phyloP scores from a whole-genome alignment of 2,329 filamentous ascomycete species.

The Beauveria medogensis region DNA sequence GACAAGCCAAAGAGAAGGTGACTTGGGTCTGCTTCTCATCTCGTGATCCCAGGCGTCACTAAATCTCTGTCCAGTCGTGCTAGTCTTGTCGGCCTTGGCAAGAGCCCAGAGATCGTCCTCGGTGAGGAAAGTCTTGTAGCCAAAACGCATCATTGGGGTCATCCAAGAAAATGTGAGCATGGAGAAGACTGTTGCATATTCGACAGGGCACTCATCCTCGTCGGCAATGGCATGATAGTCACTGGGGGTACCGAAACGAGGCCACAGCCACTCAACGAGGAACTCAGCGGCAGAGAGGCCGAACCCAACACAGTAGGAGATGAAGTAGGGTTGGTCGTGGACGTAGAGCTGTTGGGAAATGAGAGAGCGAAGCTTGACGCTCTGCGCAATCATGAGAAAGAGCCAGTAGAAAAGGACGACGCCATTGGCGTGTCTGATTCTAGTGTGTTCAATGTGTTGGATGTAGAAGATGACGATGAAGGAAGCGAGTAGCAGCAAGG shows the following conservation, averaged over 20 bases:
- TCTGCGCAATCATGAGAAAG: conserved; percentile 68
- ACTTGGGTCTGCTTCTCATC: conserved; percentile 54
- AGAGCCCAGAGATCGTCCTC: conserved; percentile 96
- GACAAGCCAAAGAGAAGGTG: conserved; percentile 70
- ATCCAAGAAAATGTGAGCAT: conserved; percentile 95
- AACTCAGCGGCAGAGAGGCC: conserved; percentile 66
- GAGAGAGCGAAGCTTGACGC: conserved; percentile 78
- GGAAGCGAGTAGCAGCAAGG: conserved; percentile 62
- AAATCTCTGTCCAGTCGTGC: conserved; percentile 61
- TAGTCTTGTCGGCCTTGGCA: conserved; percentile 70
- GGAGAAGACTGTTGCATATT: conserved; percentile 92
- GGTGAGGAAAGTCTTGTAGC: conserved; percentile 84
- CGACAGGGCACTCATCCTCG: conserved; percentile 61
- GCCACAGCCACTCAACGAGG: conserved; percentile 74
- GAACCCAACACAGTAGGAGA: conserved; percentile 64
- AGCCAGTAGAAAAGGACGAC: conserved; percentile 91
- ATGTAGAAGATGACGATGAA: conserved; percentile 67
- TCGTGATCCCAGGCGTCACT: conserved; percentile 70
- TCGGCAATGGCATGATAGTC: conserved; percentile 49
- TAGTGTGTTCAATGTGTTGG: conserved; percentile 80
- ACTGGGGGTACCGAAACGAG: conserved; percentile 56
- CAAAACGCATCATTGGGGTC: conserved; percentile 94
- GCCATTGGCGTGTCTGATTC: conserved; percentile 76
- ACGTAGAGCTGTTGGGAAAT: conserved; percentile 67
- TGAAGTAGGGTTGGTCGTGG: conserved; percentile 63